Base-by-base conservation (phyloP, 306 rosid species). In the Prunus fruticosa region DNA sequence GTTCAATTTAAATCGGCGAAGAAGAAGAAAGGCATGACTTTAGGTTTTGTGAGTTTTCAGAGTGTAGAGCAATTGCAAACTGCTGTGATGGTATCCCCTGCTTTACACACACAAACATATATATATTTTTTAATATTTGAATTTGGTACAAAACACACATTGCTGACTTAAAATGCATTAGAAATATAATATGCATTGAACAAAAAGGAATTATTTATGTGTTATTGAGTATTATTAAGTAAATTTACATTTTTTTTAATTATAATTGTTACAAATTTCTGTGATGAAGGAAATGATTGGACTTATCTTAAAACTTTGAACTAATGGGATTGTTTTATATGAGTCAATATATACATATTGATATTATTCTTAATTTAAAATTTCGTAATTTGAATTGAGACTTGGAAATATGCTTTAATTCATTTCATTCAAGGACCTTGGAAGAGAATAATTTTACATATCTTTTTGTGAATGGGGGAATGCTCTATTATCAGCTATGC, bases 1-100 rank as follows among this genome's bases (percentile, higher is more conserved):
- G 54, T 91, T 71, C 66, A 64, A 72, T 89, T 85, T 84, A 88
- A 92, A 81, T 82, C 81, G 75, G 96, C 91, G 2, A 92, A 92
- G 97, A 95, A 93, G 83, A 95, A 88, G 89, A 88, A 83, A 73
- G 97, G 97, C 52, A 95, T 95, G 97, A 11, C 72, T 47, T 70
- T 91, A 27, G 99, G 97, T 47, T 90, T 92, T 73, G 74, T 91
- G 76, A 82, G 74, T 77, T 95, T 95, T 66, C 90, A 89, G 77
- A 88, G 82, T 63, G 87, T 77, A 69, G 99, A 88, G 76, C 97
- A 92, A 60, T 62, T 88, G 82, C 83, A 88, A 77, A 82, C 64
- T 67, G 88, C 93, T 3, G 11, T 81, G 8, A 80, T 87, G 97
- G 99, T 95, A 85, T 62, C 67, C 66, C 66, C 69, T 80, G 64